Evolutionary conservation across 805 yeast genomes (phyloP), one percentile per base, ranked within the genome.

Genomic region (Yamadazyma scolyti): DNA sequence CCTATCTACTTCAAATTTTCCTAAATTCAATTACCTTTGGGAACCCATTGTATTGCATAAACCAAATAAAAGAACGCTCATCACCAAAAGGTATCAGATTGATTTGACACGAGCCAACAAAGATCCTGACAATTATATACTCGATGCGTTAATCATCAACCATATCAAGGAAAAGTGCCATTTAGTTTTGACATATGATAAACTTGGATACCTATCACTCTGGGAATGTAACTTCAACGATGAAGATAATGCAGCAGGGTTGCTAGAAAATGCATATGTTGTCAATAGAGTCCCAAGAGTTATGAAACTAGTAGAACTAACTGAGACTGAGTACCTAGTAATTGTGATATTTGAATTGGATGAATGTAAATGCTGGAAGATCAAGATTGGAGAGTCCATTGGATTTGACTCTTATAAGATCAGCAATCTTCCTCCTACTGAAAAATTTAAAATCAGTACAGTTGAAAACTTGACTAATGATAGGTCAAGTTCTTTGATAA

Each of bases 181-280:
- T 34, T 38, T 58, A 20, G 65, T 54, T 0, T 47, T 53, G 2
- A 39, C 55, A 4, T 33, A 48, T n/a, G 68, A 64, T 23, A 52
- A 50, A 22, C 45, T 50, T 5, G 61, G 65, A 4, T 41, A 35
- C 25, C 38, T 86, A 9, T 64, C 75, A 9, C 58, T 82, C 5
- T 85, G 87, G 85, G 75, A 79, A 35, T 76, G 88, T 31, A 48
- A 59, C 28, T 45, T 50, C 3, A 36, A 42, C 13, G 36, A 44
- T 31, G 59, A 59, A 34, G 59, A 57, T 27, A 40, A 45, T 28
- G 52, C 55, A n/a, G 68, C 56, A 1, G 47, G 37, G 2, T 39
- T 60, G 26, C 20, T 58, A 2, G 25, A 28, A 8, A 27, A 54
- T 8, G 34, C 25, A n/a, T 9, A 11, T 10, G 18, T 40, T 2